phyloP scores from a whole-genome alignment of 2,329 filamentous ascomycete genomes.

The Bipolaris victoriae region DNA sequence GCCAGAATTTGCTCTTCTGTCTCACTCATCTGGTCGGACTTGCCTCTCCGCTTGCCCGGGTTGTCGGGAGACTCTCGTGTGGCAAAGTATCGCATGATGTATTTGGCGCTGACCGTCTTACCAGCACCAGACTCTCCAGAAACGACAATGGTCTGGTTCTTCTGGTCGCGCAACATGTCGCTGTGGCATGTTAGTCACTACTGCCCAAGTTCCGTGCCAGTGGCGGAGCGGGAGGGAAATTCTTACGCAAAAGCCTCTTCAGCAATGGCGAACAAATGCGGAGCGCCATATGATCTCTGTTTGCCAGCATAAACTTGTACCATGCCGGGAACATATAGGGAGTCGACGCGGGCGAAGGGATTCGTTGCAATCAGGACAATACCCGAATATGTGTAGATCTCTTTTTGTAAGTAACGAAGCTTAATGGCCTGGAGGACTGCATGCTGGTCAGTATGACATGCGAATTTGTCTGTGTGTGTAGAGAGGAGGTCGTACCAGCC shows the following conservation, averaged over 20 bases:
- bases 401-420: conserved; percentile 95
- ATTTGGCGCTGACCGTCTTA: conserved; percentile 99
- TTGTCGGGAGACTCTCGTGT: conserved; percentile 94
- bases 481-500: conserved; percentile 69
- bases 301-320: conserved; percentile 99
- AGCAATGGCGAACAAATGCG: conserved; percentile 97
- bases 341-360: conserved; percentile 96
- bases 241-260: conserved; percentile 96
- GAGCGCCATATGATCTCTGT: conserved; percentile 93
- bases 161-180: conserved; percentile 94
- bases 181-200: conserved; percentile 54
- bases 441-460: conserved; percentile 36
- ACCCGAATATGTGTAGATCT: conserved; percentile 99
- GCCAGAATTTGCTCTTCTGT: conserved; percentile 98
- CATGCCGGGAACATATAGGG: conserved; percentile 98
- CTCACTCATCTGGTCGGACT: conserved; percentile 84
- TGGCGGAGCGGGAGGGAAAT: not conserved
- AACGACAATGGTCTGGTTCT: conserved; percentile 99
- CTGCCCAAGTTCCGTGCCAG: not conserved
- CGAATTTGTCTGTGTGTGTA: not conserved
- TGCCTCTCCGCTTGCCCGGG: conserved; percentile 78
- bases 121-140: conserved; percentile 98
- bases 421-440: conserved; percentile 96
- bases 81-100: conserved; percentile 99
- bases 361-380: conserved; percentile 99